Conservation (phyloP, 2,329 filamentous ascomycete genomes). For the Dactylonectria estremocensis region DNA sequence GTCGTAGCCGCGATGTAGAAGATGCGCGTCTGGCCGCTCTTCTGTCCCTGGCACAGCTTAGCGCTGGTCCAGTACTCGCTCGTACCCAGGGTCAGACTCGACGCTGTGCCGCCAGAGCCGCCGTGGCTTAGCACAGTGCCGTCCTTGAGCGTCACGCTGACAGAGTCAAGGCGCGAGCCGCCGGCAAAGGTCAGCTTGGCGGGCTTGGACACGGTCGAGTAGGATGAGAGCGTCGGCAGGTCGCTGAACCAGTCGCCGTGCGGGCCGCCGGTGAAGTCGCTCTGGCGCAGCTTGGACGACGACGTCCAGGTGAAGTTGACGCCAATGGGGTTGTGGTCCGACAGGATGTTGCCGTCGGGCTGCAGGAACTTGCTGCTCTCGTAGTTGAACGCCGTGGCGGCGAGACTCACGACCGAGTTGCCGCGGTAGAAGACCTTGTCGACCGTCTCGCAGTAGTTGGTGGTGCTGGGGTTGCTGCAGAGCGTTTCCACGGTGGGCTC, state of each 20-base stretch:
- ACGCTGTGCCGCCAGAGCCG: constrained; percentile 11
- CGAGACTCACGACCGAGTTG: constrained; percentile 59
- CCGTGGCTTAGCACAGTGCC: constrained; percentile 18
- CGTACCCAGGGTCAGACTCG: neutral
- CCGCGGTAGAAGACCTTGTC: constrained; percentile 77
- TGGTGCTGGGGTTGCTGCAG: constrained; percentile 61
- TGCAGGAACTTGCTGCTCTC: constrained; percentile 71
- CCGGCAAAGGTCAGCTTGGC: constrained; percentile 12
- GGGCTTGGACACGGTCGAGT: constrained; percentile 12
- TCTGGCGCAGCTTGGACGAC: constrained; percentile 17
- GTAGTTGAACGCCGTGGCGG: constrained; percentile 68
- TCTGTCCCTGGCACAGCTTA: constrained; percentile 22
- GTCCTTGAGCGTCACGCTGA: constrained; percentile 10
- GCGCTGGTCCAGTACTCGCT: constrained; percentile 24
- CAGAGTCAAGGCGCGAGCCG: constrained; percentile 11
- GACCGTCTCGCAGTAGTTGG: constrained; percentile 73
- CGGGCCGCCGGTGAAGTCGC: constrained; percentile 10
- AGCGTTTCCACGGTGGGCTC: constrained; percentile 53
- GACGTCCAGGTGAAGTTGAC: constrained; percentile 63
- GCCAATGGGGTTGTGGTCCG: constrained; percentile 76
- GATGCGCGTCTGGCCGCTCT: constrained; percentile 8
- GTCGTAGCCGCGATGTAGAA: constrained; percentile 22
- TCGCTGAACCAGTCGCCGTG: constrained; percentile 25
- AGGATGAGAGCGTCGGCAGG: constrained; percentile 6
- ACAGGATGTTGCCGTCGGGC: constrained; percentile 68